Evolutionary conservation across 441 rosid species (phyloP).

Genomic region (Gossypium gossypioides): DNA sequence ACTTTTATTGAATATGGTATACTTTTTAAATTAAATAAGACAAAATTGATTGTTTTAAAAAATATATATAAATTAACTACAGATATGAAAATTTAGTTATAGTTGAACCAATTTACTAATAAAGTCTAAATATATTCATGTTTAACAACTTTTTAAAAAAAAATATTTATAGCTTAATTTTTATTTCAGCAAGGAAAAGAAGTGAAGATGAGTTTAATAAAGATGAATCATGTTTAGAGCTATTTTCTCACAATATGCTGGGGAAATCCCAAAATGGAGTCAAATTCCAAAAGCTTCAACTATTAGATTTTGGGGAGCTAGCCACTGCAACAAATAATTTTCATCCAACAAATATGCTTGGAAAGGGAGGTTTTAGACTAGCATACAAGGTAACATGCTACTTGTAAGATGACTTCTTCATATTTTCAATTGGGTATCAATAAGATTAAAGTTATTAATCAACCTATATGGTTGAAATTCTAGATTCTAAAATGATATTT

Average conservation of each 20-base stretch:
- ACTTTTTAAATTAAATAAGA: no score
- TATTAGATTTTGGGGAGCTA: neutral
- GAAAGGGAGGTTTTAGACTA: slow-evolving; percentile 7
- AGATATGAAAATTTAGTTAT: no score
- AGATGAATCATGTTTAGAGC: neutral
- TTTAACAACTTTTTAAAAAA: no score
- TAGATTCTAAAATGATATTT: no score
- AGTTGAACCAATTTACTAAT: no score
- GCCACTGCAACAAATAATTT: slow-evolving; percentile 8
- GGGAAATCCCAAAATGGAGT: neutral
- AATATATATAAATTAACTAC: no score
- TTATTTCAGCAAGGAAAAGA: neutral
- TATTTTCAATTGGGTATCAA: neutral
- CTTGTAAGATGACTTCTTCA: no score
- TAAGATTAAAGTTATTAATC: neutral
- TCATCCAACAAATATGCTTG: neutral
- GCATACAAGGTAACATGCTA: neutral
- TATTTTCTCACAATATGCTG: neutral
- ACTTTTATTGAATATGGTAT: no score
- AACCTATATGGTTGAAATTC: no score
- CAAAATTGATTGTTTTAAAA: no score
- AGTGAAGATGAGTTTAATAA: neutral
- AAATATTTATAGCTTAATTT: no score
- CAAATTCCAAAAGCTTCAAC: neutral
- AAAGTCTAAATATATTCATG: no score